A percentile compares a stretch with the other conserved stretches of the same genome.
Evolutionary conservation across 1,284 basidiomycete species (phyloP).

Genomic region (Malassezia sympodialis): DNA sequence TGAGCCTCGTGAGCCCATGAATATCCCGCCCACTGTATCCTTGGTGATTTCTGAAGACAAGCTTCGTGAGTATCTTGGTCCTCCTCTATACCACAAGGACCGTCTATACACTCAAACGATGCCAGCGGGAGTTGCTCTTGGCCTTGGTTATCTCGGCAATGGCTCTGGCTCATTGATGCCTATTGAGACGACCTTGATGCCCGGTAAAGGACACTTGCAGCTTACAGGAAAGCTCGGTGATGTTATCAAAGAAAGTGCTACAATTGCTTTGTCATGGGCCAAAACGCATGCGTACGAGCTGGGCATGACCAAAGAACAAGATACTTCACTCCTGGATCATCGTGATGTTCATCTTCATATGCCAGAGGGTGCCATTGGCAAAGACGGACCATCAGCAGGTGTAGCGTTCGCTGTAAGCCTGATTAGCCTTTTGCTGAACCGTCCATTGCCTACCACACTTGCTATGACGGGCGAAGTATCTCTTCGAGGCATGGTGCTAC

Average conservation of each 20-base stretch:
- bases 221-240: conserved; percentile 95
- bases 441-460: conserved; percentile 33
- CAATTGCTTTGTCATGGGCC: conserved; percentile 86
- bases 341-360: conserved; percentile 53
- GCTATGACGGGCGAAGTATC: conserved; percentile 48
- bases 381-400: conserved; percentile 92
- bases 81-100: conserved; percentile 89
- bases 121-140: conserved; percentile 85
- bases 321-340: conserved; percentile 64
- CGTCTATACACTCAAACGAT: conserved; percentile 69
- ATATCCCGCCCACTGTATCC: conserved; percentile 67
- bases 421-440: conserved; percentile 63
- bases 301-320: conserved; percentile 60
- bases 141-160: conserved; percentile 88
- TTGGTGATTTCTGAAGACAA: conserved; percentile 75
- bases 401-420: conserved; percentile 84
- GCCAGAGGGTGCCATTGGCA: conserved; percentile 72
- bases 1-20: conserved; percentile 65
- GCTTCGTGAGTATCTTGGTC: conserved; percentile 90
- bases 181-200: conserved; percentile 58
- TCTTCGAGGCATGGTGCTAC: conserved; percentile 44
- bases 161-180: conserved; percentile 95
- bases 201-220: conserved; percentile 55
- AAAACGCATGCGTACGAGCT: conserved; percentile 79
- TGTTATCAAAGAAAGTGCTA: conserved; percentile 89